Evolutionary conservation across 305 asterid genomes (phyloP), one percentile per base, ranked within the genome.

Genomic region (Fraxinus floribunda): DNA sequence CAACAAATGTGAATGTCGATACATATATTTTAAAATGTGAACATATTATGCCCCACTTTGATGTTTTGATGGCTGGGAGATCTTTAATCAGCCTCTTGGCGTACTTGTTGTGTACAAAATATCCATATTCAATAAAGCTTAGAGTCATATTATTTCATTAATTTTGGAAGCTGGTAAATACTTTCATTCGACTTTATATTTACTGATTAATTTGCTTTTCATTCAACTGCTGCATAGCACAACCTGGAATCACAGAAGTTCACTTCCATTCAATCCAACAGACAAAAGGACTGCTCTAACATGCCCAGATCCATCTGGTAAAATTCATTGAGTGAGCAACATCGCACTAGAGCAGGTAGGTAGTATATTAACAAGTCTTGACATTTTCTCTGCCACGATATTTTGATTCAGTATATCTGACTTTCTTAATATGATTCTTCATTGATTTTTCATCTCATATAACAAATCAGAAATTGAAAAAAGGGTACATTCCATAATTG

Each of bases 271-370:
- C 57, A 88, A 90, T 84, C 90, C 91, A 38, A 90, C 91, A 70
- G 91, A 90, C 78, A 90, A 90, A 82, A 86, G 91, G 81, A 88
- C 90, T 44, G 91, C 92, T 39, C 82, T 90, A 68, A 90, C 91
- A 32, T 90, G 88, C 82, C 75, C 81, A 85, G 91, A 88, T 35
- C 86, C 77, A 75, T 84, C 82, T 55, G 91, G 88, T 62, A 88
- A 83, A 78, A 89, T 86, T 91, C 90, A 85, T 70, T 84, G 90
- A 84, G 91, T 87, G 83, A 90, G 91, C 88, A 90, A 90, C 83
- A 91, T 91, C 5, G 89, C 91, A 49, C 93, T 90, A 7, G 91
- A 90, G 82, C 91, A 87, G 90, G 93, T 88, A 86, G 89, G 91
- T 85, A 86, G 26, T 52, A 41, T 78, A 34, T 34, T 34, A 34